Percentiles rank a stretch among this genome's conserved stretches.
Conservation (phyloP, 257 asterid genomes). For the Gentiana straminea region DNA sequence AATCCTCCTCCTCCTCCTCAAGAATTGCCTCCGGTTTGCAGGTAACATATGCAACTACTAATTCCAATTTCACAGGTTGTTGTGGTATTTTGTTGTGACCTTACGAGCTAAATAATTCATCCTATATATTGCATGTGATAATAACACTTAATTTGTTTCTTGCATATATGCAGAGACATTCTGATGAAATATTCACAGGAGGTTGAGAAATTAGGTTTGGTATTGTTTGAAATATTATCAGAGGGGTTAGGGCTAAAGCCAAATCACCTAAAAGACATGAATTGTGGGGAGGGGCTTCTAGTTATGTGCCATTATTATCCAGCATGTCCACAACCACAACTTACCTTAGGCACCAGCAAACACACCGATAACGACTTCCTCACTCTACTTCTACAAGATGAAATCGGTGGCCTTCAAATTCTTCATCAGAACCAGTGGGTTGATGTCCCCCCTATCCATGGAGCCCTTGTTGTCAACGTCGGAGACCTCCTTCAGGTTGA, state of each 20-base stretch:
- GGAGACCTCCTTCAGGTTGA: conserved; percentile 25
- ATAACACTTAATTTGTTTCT: neutral
- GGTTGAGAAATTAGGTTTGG: conserved; percentile 6
- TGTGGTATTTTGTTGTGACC: neutral
- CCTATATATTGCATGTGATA: neutral
- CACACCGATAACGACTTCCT: conserved; percentile 20
- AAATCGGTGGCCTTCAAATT: conserved; percentile 22
- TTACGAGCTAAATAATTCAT: neutral
- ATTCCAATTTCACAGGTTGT: too few species aligned
- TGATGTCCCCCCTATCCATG: conserved; percentile 24
- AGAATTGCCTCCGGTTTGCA: conserved; percentile 16
- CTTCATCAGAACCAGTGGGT: conserved; percentile 25
- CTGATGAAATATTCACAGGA: conserved; percentile 14
- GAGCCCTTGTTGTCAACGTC: conserved; percentile 19
- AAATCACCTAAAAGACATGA: conserved; percentile 13
- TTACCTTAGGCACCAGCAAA: conserved; percentile 15
- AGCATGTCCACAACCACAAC: conserved; percentile 21
- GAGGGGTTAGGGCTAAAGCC: conserved; percentile 17
- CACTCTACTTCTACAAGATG: conserved; percentile 24
- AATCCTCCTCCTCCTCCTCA: conserved; percentile 18
- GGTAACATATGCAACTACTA: conserved; percentile 7
- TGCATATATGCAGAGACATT: conserved; percentile 8
- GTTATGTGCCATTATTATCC: conserved; percentile 19
- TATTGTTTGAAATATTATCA: conserved; percentile 12
- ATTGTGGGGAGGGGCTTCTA: conserved; percentile 14